A percentile compares a stretch with the other conserved stretches of the same genome.
Conservation (phyloP, 768 basidiomycete species). For the Phlebiopsis flavidoalba region DNA sequence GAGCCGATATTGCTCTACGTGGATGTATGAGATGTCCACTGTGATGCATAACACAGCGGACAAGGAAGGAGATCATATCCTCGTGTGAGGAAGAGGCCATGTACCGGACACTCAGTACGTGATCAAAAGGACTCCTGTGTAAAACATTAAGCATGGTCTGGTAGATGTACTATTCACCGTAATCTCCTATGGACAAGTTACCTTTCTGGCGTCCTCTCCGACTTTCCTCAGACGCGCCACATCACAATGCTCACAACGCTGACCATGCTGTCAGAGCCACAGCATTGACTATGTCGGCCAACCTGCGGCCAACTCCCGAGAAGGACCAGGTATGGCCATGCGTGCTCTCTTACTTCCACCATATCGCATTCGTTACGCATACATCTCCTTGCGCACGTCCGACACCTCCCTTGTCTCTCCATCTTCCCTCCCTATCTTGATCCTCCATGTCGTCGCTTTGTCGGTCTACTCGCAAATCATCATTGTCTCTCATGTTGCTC, state of each 20-base stretch:
- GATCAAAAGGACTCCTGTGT: background rate
- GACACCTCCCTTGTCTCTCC: background rate
- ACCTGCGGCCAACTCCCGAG: background rate
- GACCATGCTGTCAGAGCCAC: background rate
- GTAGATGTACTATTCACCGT: background rate
- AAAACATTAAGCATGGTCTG: background rate
- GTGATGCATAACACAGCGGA: background rate
- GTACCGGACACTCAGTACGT: slow-evolving; percentile 3
- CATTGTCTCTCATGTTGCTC: slow-evolving; percentile 12
- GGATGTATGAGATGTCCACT: slow-evolving; percentile 49
- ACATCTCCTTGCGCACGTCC: background rate
- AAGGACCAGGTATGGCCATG: background rate
- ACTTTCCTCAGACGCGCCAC: background rate
- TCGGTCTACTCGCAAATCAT: slow-evolving; percentile 29
- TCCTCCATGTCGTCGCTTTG: slow-evolving; percentile 33
- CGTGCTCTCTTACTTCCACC: background rate
- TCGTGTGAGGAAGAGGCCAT: background rate
- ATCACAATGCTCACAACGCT: background rate
- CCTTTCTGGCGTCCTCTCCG: background rate
- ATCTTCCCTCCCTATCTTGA: slow-evolving; percentile 1
- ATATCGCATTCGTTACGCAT: background rate
- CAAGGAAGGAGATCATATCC: background rate
- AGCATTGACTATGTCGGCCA: background rate
- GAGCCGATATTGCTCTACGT: slow-evolving; percentile 95
- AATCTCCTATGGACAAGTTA: background rate